Conservation (phyloP, 176 grass and related monocot species). For the Rhynchospora tenuis region DNA sequence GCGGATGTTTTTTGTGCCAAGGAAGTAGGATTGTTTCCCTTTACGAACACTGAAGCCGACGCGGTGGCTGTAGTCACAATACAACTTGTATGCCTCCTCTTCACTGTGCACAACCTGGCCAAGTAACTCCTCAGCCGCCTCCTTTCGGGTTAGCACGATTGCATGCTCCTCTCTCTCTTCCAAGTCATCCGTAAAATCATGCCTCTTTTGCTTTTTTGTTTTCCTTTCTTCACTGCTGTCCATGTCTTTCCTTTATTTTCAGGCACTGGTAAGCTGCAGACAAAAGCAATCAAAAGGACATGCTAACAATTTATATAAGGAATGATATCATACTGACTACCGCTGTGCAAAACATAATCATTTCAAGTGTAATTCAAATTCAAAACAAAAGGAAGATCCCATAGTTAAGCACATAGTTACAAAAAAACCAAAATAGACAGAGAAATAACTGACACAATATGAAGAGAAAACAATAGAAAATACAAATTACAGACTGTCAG, state of each 20-base stretch:
- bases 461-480: too few species aligned
- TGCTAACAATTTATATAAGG: background rate
- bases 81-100: slow-evolving; percentile 72
- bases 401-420: too few species aligned
- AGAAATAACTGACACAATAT: too few species aligned
- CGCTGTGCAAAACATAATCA: too few species aligned
- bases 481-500: too few species aligned
- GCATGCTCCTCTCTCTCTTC: slow-evolving; percentile 39
- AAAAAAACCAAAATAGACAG: too few species aligned
- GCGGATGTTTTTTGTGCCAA: slow-evolving; percentile 70
- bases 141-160: slow-evolving; percentile 42
- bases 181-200: slow-evolving; percentile 40
- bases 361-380: too few species aligned
- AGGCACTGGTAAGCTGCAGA: background rate
- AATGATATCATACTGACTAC: too few species aligned
- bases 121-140: slow-evolving; percentile 56
- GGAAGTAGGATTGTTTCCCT: slow-evolving; percentile 83
- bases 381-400: too few species aligned
- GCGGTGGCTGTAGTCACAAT: slow-evolving; percentile 81
- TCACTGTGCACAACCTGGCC: slow-evolving; percentile 70
- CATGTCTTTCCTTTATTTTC: slow-evolving; percentile 37
- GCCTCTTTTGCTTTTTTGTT: slow-evolving; percentile 43
- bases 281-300: background rate
- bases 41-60: slow-evolving; percentile 83
- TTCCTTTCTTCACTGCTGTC: slow-evolving; percentile 31